A percentile compares a stretch with the other conserved stretches of the same genome.
Evolutionary conservation across 1,284 basidiomycete genomes (phyloP).

Genomic region (Trametes sp.): DNA sequence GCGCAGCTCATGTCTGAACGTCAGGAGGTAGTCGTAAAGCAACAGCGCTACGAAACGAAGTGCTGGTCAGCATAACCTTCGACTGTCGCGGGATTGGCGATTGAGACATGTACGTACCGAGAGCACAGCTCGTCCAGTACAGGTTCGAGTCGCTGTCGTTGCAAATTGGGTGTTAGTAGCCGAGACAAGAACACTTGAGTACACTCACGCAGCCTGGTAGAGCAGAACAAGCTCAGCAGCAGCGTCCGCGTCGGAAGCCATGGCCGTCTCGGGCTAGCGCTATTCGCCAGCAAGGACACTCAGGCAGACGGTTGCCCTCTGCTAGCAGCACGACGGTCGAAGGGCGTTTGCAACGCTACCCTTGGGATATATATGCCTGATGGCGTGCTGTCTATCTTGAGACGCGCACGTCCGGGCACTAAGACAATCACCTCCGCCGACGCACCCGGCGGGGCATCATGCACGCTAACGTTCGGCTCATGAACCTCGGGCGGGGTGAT

Average conservation of each 20-base stretch:
- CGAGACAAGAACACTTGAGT: too few relatives aligned
- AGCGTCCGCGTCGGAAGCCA: not conserved
- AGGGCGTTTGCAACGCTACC: too few relatives aligned
- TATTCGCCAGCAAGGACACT: not conserved
- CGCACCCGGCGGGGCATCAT: too few relatives aligned
- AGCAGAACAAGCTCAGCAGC: conserved; percentile 7
- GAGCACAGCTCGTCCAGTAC: conserved; percentile 17
- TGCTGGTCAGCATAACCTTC: not conserved
- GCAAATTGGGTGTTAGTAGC: not conserved
- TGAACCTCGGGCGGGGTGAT: too few relatives aligned
- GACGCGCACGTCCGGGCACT: not conserved
- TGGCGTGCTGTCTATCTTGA: not conserved
- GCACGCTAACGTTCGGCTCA: too few relatives aligned
- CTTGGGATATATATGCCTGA: not conserved
- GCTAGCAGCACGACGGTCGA: too few relatives aligned
- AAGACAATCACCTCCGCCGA: not conserved
- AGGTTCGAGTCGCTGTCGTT: conserved; percentile 1
- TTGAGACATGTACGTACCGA: conserved; percentile 3
- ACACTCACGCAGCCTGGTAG: conserved; percentile 19
- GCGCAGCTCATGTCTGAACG: conserved; percentile 26
- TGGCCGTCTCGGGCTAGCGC: not conserved
- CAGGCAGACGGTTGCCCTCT: too few relatives aligned
- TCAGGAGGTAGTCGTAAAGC: conserved; percentile 26
- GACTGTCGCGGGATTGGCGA: too few relatives aligned
- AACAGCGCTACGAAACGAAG: not conserved